Conservation (phyloP, 805 yeast genomes). For the Wickerhamiella shivajii region DNA sequence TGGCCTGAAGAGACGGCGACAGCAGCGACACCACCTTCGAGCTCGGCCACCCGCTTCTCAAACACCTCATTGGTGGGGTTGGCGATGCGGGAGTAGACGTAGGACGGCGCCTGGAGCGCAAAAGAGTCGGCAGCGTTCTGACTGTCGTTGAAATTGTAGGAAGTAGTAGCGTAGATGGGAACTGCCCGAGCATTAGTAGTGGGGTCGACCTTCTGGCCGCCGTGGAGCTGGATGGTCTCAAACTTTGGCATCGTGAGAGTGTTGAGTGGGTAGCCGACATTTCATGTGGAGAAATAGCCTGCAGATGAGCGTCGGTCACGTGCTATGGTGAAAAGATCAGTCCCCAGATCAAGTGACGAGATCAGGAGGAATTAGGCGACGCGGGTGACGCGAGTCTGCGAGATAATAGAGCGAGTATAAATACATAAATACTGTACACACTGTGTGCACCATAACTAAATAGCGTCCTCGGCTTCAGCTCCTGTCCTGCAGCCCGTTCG, state of each 20-base stretch:
- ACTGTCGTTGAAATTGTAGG: conserved; percentile 76
- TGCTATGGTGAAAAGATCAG: too few relatives aligned
- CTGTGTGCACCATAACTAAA: too few relatives aligned
- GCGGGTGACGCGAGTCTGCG: too few relatives aligned
- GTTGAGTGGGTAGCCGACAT: neutral
- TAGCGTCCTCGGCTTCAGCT: too few relatives aligned
- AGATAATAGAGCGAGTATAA: neutral
- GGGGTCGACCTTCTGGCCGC: conserved; percentile 68
- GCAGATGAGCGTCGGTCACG: too few relatives aligned
- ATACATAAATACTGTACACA: neutral
- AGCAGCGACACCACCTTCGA: conserved; percentile 87
- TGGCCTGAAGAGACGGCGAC: conserved; percentile 90
- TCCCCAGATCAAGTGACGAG: too few relatives aligned
- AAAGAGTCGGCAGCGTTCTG: conserved; percentile 86
- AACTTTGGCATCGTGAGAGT: conserved; percentile 6
- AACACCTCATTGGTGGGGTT: conserved; percentile 89
- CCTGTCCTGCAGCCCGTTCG: too few relatives aligned
- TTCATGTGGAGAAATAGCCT: neutral
- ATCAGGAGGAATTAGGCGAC: too few relatives aligned
- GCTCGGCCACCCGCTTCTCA: conserved; percentile 82
- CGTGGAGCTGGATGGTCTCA: conserved; percentile 87
- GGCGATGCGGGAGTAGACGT: conserved; percentile 75
- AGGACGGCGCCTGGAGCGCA: conserved; percentile 71
- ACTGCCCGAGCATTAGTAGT: conserved; percentile 69
- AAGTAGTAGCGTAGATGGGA: conserved; percentile 85